Evolutionary conservation across 2,329 filamentous ascomycete genomes (phyloP).

Genomic region (Aspergillus viridinutans): DNA sequence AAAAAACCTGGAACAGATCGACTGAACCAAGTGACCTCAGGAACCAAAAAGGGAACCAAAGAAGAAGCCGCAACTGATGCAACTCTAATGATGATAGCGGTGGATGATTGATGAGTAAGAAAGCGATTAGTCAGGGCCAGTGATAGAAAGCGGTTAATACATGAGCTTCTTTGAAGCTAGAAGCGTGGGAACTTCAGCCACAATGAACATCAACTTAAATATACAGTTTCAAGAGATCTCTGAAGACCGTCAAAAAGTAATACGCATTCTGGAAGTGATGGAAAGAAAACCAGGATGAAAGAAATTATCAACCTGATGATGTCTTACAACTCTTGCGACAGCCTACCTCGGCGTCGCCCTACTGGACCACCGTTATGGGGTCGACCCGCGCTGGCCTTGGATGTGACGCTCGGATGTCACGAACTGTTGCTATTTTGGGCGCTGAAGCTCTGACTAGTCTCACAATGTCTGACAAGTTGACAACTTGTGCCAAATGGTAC

Average conservation of each 20-base stretch:
- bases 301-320: neutral
- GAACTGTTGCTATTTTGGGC: constrained; percentile 8
- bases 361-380: neutral
- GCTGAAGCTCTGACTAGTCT: neutral
- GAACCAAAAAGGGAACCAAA: neutral
- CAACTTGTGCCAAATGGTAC: neutral
- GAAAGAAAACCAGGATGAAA: neutral
- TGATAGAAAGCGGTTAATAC: neutral
- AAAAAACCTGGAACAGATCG: neutral
- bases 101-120: constrained; percentile 1
- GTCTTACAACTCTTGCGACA: neutral
- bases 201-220: neutral
- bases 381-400: neutral
- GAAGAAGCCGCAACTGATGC: neutral
- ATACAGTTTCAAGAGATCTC: neutral
- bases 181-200: neutral
- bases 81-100: neutral
- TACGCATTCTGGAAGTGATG: neutral
- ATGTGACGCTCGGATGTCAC: neutral
- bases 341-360: neutral
- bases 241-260: neutral
- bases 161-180: neutral
- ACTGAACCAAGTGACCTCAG: neutral
- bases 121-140: constrained; percentile 1
- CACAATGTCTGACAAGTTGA: neutral